Base-by-base conservation (phyloP, 495 filamentous ascomycete species). In the Platismatia glauca region DNA sequence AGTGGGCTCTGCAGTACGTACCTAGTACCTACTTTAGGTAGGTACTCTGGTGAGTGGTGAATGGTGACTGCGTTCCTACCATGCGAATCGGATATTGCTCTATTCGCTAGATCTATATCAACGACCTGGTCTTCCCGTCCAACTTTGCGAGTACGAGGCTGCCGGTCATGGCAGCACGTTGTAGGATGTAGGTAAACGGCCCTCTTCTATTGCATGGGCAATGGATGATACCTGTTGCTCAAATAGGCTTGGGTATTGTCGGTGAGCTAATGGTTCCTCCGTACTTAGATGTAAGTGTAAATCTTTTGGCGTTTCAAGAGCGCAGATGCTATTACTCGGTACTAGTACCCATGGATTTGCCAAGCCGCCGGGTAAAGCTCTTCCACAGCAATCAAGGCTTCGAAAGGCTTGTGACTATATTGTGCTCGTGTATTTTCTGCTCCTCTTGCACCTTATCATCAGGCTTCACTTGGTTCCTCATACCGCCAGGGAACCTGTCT, bases 401-500 rank as follows among this genome's bases (percentile, higher is more conserved):
- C 2, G 27, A 31, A 31, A 53, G 50, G 50, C 44, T 56, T n/a
- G 48, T 24, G 18, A 58, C 55, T 20, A 68, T 15, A 11, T 60
- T 37, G 5, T 63, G 56, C 20, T 62, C 35, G 16, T 41, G 60
- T 37, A 65, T 60, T 13, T 37, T n/a, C 39, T 43, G 58, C 22
- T 64, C 66, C 38, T 68, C 66, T n/a, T 50, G 24, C 11, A 68
- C 63, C 39, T 63, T 63, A 20, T 60, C 63, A 37, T 68, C 66
- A 43, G 66, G 38, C 35, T 68, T 55, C 8, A 52, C 66, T 44
- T 65, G 63, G 13, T 38, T 61, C 29, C 50, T 63, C 2, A 43
- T 55, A 34, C 43, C 37, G 46, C 81, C 84, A 20, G 85, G 82
- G 73, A 86, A 82, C 60, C 82, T 80, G 15, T 79, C 78, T 7